A percentile compares a stretch with the other conserved stretches of the same genome.
These are phyloP conservation scores for Xylaria sp. DNA, from an alignment of 2,329 filamentous ascomycete species.

Conservation along the genomic window DNA sequence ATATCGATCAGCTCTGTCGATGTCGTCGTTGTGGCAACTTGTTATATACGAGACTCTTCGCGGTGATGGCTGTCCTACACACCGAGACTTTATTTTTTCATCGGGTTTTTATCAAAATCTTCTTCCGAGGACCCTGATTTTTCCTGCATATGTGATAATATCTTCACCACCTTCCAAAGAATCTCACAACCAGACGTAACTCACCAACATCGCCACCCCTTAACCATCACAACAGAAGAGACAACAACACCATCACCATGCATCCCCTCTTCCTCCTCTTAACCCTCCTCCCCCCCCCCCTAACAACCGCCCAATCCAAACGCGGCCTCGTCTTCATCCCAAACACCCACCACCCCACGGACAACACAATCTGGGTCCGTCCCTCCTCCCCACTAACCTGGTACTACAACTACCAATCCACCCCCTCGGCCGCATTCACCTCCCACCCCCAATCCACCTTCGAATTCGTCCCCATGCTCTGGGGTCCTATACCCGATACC, in stretches of 20 bases:
- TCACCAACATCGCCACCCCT: too few species aligned
- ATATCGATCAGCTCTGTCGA: too few species aligned
- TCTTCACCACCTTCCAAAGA: too few species aligned
- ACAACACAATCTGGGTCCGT: slow-evolving; percentile 61
- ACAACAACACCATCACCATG: slow-evolving; percentile 13
- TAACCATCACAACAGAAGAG: too few species aligned
- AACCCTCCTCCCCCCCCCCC: slow-evolving; percentile 9
- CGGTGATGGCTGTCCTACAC: too few species aligned
- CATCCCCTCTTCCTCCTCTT: slow-evolving; percentile 12
- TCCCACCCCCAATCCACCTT: slow-evolving; percentile 49
- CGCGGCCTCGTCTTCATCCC: slow-evolving; percentile 68
- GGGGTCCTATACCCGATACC: slow-evolving; percentile 56
- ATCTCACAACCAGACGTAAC: too few species aligned
- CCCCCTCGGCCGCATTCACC: slow-evolving; percentile 50
- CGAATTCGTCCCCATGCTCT: slow-evolving; percentile 78
- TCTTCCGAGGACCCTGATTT: too few species aligned
- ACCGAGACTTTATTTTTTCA: too few species aligned
- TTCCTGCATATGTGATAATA: too few species aligned
- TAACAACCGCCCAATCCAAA: slow-evolving; percentile 41
- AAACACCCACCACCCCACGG: slow-evolving; percentile 47
- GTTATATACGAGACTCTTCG: too few species aligned
- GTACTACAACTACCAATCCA: slow-evolving; percentile 75
- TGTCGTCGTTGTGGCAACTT: too few species aligned
- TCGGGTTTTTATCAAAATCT: too few species aligned
- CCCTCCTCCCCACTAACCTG: slow-evolving; percentile 59